Evolutionary conservation across 2,329 filamentous ascomycete species (phyloP).

Genomic region (Ophiostoma australiae): DNA sequence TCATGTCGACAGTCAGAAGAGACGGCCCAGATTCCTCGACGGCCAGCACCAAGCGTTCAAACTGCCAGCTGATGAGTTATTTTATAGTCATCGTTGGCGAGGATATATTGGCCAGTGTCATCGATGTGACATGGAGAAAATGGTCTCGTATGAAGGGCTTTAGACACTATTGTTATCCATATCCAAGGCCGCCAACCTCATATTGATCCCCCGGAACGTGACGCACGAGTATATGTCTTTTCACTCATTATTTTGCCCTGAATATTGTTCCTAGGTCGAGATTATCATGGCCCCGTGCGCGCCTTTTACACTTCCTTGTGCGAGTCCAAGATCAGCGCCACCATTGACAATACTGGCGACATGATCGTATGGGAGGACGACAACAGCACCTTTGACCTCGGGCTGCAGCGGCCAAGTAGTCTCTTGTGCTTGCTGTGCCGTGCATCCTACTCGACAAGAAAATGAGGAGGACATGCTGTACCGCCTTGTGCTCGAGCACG

Average conservation of each 20-base stretch:
- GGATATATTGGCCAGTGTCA: conserved; percentile 21
- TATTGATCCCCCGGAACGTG: conserved; percentile 15
- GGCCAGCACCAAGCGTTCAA: conserved; percentile 35
- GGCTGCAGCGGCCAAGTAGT: background rate
- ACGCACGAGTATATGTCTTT: conserved; percentile 17
- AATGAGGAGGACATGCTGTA: background rate
- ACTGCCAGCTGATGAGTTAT: conserved; percentile 28
- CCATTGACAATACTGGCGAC: background rate
- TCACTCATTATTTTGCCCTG: too few relatives aligned
- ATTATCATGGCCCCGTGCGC: background rate
- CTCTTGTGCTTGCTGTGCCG: background rate
- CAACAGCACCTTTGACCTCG: background rate
- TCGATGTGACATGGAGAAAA: conserved; percentile 18
- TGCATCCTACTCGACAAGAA: background rate
- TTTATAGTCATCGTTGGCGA: conserved; percentile 11
- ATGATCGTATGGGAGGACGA: background rate
- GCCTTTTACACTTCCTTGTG: background rate
- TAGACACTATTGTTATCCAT: conserved; percentile 26
- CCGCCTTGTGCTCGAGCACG: background rate
- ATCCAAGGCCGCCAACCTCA: background rate
- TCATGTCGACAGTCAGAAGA: conserved; percentile 5
- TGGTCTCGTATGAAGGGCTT: conserved; percentile 39
- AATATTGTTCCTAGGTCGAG: background rate
- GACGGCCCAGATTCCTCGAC: conserved; percentile 17
- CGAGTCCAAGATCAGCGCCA: background rate